phyloP scores from a whole-genome alignment of 805 yeast genomes.

The Pichia phayaonensis region DNA sequence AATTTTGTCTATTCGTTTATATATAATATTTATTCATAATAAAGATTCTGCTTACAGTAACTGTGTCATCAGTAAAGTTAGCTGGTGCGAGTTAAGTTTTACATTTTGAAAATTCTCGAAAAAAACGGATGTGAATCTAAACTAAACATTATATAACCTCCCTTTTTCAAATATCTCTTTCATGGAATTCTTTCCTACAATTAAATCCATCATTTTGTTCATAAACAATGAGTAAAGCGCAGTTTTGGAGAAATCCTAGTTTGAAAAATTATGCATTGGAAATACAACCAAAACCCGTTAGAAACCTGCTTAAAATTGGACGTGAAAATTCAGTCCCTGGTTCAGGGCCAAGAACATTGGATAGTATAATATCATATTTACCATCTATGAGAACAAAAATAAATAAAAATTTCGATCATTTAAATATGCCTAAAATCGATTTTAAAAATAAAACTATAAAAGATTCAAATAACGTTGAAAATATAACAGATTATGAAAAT shows the following conservation, averaged over 20 bases:
- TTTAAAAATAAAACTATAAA: not conserved
- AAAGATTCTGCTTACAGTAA: not conserved
- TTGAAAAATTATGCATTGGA: not conserved
- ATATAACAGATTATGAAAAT: not conserved
- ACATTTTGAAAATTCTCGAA: not conserved
- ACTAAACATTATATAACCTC: too few species aligned
- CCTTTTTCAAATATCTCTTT: too few species aligned
- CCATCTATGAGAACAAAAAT: not conserved
- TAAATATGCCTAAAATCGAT: not conserved
- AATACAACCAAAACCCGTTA: not conserved
- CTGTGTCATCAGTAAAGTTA: too few species aligned
- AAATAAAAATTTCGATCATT: not conserved
- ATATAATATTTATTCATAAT: too few species aligned
- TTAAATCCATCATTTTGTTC: too few species aligned
- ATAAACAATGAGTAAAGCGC: constrained; percentile 4
- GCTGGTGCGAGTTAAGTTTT: too few species aligned
- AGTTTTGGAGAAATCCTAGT: constrained; percentile 3
- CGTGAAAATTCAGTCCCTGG: not conserved
- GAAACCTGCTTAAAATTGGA: not conserved
- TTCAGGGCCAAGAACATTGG: constrained; percentile 9
- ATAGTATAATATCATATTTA: constrained; percentile 6
- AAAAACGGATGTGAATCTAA: too few species aligned
- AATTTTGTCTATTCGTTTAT: not conserved
- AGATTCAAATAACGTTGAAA: not conserved
- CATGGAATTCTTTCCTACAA: too few species aligned